Conservation (phyloP, 2,329 filamentous ascomycete genomes). For the Aspergillus sp. region DNA sequence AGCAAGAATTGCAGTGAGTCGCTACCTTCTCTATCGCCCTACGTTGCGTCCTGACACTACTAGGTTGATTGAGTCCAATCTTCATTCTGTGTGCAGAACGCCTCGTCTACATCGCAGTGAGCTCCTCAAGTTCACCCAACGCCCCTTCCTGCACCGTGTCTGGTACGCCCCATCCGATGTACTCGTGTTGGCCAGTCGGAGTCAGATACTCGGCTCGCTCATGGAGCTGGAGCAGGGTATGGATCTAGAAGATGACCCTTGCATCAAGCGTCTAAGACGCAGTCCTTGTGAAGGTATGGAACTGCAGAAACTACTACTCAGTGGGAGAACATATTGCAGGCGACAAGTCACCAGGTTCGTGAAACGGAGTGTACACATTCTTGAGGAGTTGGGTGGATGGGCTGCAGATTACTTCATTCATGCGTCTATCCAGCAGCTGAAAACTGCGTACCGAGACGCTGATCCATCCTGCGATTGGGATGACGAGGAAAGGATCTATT, state of each 20-base stretch:
- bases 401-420: slow-evolving; percentile 59
- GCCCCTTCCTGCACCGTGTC: slow-evolving; percentile 41
- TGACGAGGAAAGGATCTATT: slow-evolving; percentile 47
- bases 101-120: slow-evolving; percentile 63
- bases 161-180: slow-evolving; percentile 9
- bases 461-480: slow-evolving; percentile 30
- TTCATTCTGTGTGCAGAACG: slow-evolving; percentile 61
- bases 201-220: slow-evolving; percentile 37
- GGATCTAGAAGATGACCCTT: slow-evolving; percentile 55
- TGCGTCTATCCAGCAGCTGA: slow-evolving; percentile 38
- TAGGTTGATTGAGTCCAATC: slow-evolving; percentile 55
- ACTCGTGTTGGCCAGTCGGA: slow-evolving; percentile 1
- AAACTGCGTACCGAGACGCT: slow-evolving; percentile 8
- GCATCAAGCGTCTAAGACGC: slow-evolving; percentile 42
- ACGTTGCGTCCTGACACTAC: neutral
- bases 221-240: slow-evolving; percentile 34
- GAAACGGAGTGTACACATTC: slow-evolving; percentile 45
- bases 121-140: slow-evolving; percentile 59
- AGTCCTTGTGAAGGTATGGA: slow-evolving; percentile 28
- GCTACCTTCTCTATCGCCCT: too few species aligned
- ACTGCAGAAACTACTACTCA: slow-evolving; percentile 20
- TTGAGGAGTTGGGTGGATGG: slow-evolving; percentile 57
- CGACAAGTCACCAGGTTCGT: slow-evolving; percentile 51
- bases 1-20: slow-evolving; percentile 45
- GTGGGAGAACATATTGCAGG: slow-evolving; percentile 34